These are phyloP conservation scores for Kwoniella heveanensis DNA, from an alignment of 768 basidiomycete species.

Conservation along the genomic window DNA sequence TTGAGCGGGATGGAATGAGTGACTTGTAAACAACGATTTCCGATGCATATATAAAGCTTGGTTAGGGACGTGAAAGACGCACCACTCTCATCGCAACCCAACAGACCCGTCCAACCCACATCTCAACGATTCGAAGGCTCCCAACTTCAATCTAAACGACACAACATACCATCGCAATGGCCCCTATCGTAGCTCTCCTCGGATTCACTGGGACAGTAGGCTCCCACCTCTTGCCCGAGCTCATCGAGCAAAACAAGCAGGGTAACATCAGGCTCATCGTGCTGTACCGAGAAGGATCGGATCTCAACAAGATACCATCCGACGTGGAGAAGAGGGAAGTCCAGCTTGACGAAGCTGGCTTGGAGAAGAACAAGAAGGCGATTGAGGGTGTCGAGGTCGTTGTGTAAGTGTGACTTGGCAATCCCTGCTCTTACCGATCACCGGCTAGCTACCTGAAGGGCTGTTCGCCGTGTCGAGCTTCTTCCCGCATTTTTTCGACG, in stretches of 20 bases:
- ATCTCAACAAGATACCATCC: constrained; percentile 16
- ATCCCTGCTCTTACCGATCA: too few species aligned
- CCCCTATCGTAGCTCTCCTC: constrained; percentile 9
- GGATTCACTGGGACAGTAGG: constrained; percentile 22
- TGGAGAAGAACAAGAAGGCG: constrained; percentile 4
- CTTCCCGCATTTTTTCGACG: too few species aligned
- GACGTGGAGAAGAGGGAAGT: constrained; percentile 13
- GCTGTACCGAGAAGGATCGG: constrained; percentile 12
- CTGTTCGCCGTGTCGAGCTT: too few species aligned
- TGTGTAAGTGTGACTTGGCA: constrained; percentile 19
- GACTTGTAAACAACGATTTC: not conserved
- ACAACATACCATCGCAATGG: not conserved
- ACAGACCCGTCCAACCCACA: not conserved
- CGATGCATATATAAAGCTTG: not conserved
- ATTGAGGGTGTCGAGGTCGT: constrained; percentile 14
- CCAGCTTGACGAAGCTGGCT: constrained; percentile 2
- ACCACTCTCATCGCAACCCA: not conserved
- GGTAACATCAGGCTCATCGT: constrained; percentile 19
- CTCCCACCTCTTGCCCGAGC: not conserved
- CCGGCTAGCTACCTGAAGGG: too few species aligned
- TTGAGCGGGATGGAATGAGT: too few species aligned
- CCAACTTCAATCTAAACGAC: too few species aligned
- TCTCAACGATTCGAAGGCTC: not conserved
- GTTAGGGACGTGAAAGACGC: not conserved
- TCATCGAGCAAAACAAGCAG: constrained; percentile 10